Conservation (phyloP, 164 flowering plant species). For the Protea cynaroides region DNA sequence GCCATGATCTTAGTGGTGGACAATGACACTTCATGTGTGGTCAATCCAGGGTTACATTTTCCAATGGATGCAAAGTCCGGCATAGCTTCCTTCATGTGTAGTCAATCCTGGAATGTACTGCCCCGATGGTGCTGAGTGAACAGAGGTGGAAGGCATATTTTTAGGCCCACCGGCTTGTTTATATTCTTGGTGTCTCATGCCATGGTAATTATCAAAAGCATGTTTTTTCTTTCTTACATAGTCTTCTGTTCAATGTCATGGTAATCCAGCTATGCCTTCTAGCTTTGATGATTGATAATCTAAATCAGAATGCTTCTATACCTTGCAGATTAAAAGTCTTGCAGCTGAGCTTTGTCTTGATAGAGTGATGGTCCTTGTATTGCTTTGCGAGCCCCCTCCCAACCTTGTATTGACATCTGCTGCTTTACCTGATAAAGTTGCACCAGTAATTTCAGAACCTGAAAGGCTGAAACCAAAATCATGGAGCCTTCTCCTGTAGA, state of each 20-base stretch:
- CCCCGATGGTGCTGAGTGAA: too few relatives aligned
- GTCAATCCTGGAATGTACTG: too few relatives aligned
- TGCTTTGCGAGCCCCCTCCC: constrained; percentile 92
- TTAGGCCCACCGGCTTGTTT: too few relatives aligned
- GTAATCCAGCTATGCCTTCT: not conserved
- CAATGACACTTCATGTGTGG: too few relatives aligned
- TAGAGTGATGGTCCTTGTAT: constrained; percentile 70
- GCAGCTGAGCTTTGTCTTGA: constrained; percentile 90
- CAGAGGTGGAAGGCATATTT: too few relatives aligned
- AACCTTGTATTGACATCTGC: constrained; percentile 74
- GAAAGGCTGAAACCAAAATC: constrained; percentile 27
- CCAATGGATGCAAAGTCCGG: too few relatives aligned
- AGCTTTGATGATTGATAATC: not conserved
- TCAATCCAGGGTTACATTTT: too few relatives aligned
- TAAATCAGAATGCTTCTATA: not conserved
- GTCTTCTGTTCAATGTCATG: constrained; percentile 1
- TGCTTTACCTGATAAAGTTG: constrained; percentile 68
- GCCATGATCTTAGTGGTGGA: too few relatives aligned
- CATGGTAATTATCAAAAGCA: not conserved
- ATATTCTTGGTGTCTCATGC: not conserved
- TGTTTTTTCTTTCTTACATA: not conserved
- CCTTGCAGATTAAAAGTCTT: constrained; percentile 70
- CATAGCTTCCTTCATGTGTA: too few relatives aligned
- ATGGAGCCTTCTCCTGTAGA: constrained; percentile 22
- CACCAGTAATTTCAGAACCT: constrained; percentile 23